Evolutionary conservation across 2,329 filamentous ascomycete genomes (phyloP).

Genomic region (Pyrenophora teres): DNA sequence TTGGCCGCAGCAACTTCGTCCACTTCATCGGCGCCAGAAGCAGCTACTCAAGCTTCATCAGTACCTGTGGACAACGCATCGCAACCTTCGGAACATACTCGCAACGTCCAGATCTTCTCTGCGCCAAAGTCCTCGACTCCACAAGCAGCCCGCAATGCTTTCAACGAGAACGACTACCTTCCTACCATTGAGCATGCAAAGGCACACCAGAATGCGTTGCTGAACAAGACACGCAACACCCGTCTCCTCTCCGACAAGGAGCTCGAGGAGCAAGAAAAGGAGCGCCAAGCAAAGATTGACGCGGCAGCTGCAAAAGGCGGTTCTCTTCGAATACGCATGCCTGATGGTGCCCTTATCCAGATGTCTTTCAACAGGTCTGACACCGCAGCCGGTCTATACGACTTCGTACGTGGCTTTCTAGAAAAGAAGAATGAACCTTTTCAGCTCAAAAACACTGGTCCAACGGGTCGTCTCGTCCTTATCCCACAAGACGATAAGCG

Average conservation of each 20-base stretch:
- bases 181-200: conserved; percentile 77
- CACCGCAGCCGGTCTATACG: conserved; percentile 73
- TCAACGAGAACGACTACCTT: conserved; percentile 75
- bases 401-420: conserved; percentile 74
- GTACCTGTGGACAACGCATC: conserved; percentile 10
- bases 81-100: conserved; percentile 22
- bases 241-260: conserved; percentile 84
- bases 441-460: conserved; percentile 67
- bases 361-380: conserved; percentile 71
- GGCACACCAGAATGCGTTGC: conserved; percentile 71
- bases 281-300: conserved; percentile 67
- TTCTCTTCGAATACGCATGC: conserved; percentile 81
- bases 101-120: conserved; percentile 73
- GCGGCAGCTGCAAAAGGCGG: conserved; percentile 65
- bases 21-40: conserved; percentile 21
- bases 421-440: conserved; percentile 69
- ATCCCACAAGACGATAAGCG: conserved; percentile 54
- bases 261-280: conserved; percentile 69
- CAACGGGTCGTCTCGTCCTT: conserved; percentile 54
- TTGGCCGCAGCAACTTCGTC: conserved; percentile 29
- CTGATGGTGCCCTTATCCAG: conserved; percentile 79
- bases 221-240: conserved; percentile 68
- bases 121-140: conserved; percentile 77
- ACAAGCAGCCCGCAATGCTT: conserved; percentile 68
- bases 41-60: conserved; percentile 2